phyloP scores from a whole-genome alignment of 2,329 filamentous ascomycete species.

The Verticillium tricorpus region DNA sequence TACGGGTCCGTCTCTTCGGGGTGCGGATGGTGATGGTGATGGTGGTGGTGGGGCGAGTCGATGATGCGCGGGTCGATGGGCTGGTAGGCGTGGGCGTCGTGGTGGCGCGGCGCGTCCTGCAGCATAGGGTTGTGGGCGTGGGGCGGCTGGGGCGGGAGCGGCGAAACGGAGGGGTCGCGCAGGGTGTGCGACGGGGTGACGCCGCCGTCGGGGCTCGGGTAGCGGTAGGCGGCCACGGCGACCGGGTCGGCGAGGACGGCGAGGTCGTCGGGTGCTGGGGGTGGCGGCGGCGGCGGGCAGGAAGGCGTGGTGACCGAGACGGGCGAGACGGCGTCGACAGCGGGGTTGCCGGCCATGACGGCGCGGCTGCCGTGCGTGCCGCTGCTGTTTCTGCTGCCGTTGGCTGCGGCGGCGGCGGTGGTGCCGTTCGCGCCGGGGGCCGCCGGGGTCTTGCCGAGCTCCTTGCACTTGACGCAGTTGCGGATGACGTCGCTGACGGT shows the following conservation, averaged over 20 bases:
- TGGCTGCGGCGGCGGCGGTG: neutral
- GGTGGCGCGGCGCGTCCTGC: slow-evolving; percentile 19
- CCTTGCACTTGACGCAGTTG: slow-evolving; percentile 86
- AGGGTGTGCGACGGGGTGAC: slow-evolving; percentile 33
- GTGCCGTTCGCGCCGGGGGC: slow-evolving; percentile 3
- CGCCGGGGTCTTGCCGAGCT: slow-evolving; percentile 55
- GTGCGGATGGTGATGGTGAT: slow-evolving; percentile 17
- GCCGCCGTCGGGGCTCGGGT: neutral
- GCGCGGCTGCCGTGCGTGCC: neutral
- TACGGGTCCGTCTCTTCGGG: slow-evolving; percentile 12
- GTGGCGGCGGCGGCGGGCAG: neutral
- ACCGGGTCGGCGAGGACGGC: neutral
- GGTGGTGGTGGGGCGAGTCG: slow-evolving; percentile 31
- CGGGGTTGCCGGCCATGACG: neutral
- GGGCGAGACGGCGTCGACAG: neutral
- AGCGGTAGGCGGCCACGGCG: neutral
- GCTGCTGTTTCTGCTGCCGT: neutral
- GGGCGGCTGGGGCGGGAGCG: slow-evolving; percentile 3
- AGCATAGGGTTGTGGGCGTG: slow-evolving; percentile 28
- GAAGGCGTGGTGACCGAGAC: neutral
- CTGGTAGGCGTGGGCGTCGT: slow-evolving; percentile 33
- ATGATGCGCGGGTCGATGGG: slow-evolving; percentile 60
- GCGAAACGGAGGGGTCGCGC: slow-evolving; percentile 19
- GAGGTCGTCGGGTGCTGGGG: neutral
- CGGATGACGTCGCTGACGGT: slow-evolving; percentile 93